Base-by-base conservation (phyloP, 441 rosid species). In the Pelargonium australe region DNA sequence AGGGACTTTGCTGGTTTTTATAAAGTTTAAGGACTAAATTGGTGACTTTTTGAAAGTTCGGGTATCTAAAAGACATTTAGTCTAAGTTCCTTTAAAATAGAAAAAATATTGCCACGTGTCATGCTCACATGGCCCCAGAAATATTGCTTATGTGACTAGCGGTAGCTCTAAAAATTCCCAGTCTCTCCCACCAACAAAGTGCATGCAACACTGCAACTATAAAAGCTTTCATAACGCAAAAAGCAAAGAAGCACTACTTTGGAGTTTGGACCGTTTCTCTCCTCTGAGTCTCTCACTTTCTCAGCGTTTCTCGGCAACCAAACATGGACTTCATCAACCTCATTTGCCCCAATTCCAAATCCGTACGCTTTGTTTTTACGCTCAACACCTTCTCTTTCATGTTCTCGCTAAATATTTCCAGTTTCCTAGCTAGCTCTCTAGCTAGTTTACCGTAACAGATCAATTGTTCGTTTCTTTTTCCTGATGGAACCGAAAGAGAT, bases 271-370 rank as follows among this genome's bases (percentile, higher is more conserved):
- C 28, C 62, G 28, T 57, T 57, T 19, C 62, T 55, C 61, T 45
- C 51, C 51, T 55, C 61, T 55, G 11, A 14, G 61, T 14, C 61
- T 57, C 20, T 16, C 62, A 7, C 10, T 6, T 8, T 57, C 62
- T 57, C 62, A n/a, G 25, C 19, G 20, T 57, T 17, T 57, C 62
- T 57, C 62, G 62, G 28, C 62, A 57, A 11, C 25, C 62, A 57
- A 20, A 65, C 67, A 71, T 79, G 86, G 80, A 66, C 2, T 68
- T 74, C 71, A 53, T 34, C 67, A 64, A 58, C 66, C 63, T 74
- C 64, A 63, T 83, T 68, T 84, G 87, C 78, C 87, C 88, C 25
- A 68, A 73, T 41, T 85, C 92, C 49, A 78, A 88, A 66, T 73
- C 68, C 34, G 92, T 87, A 79, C 72, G 62, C 62, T 57, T 8